Evolutionary conservation across 1,284 basidiomycete genomes (phyloP).

Genomic region (Phlebopus sp.): DNA sequence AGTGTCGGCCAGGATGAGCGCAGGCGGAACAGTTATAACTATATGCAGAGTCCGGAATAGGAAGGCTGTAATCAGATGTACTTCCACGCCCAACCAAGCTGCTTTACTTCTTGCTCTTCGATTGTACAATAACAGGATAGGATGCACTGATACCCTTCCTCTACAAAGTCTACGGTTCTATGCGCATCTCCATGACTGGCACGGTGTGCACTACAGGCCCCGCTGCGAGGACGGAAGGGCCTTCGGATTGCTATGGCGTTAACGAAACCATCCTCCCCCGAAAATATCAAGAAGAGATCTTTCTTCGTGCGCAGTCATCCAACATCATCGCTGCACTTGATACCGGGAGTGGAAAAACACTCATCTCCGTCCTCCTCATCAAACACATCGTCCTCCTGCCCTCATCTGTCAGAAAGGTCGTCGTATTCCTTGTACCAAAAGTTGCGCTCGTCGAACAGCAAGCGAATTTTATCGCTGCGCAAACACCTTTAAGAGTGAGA

Average conservation of each 20-base stretch:
- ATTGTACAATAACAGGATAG: background rate
- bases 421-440: slow-evolving; percentile 78
- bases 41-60: slow-evolving; percentile 18
- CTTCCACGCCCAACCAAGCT: slow-evolving; percentile 16
- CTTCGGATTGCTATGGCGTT: slow-evolving; percentile 19
- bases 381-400: slow-evolving; percentile 64
- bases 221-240: slow-evolving; percentile 24
- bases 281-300: slow-evolving; percentile 73
- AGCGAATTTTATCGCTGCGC: slow-evolving; percentile 59
- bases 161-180: slow-evolving; percentile 11
- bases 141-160: slow-evolving; percentile 24
- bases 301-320: slow-evolving; percentile 61
- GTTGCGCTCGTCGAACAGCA: slow-evolving; percentile 83
- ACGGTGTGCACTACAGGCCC: slow-evolving; percentile 16
- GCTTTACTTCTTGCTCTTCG: slow-evolving; percentile 9
- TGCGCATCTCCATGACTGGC: slow-evolving; percentile 23
- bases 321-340: slow-evolving; percentile 78
- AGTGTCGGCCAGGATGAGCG: slow-evolving; percentile 4
- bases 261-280: slow-evolving; percentile 44
- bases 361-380: slow-evolving; percentile 76
- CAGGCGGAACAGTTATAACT: no score
- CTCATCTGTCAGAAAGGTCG: slow-evolving; percentile 46
- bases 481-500: slow-evolving; percentile 63
- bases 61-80: slow-evolving; percentile 29
- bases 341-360: slow-evolving; percentile 81